Conservation (phyloP, 2,329 filamentous ascomycete genomes). For the Phialophora verrucosa region DNA sequence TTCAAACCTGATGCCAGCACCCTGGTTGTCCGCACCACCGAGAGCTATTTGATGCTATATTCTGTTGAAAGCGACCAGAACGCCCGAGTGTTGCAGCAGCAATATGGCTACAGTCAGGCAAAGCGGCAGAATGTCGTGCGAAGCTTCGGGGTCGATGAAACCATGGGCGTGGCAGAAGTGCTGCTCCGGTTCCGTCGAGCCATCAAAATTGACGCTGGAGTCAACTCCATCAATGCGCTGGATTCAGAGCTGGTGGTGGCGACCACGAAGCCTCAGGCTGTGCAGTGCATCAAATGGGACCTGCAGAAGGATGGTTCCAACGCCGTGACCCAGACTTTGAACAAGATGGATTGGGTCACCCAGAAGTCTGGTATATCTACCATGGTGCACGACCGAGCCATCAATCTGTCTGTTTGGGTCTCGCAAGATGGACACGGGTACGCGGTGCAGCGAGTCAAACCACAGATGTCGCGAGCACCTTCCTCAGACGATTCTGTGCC, state of each 20-base stretch:
- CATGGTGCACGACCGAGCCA: conserved; percentile 93
- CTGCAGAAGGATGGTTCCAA: conserved; percentile 81
- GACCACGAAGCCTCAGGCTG: conserved; percentile 87
- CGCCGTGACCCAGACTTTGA: conserved; percentile 87
- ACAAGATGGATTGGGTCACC: conserved; percentile 82
- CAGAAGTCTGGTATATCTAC: conserved; percentile 77
- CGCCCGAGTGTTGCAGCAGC: conserved; percentile 81
- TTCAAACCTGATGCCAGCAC: conserved; percentile 91
- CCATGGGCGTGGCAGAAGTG: conserved; percentile 79
- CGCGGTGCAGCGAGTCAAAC: conserved; percentile 76
- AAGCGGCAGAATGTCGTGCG: conserved; percentile 54
- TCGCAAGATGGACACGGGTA: conserved; percentile 86
- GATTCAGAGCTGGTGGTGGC: conserved; percentile 93
- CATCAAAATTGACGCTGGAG: conserved; percentile 96
- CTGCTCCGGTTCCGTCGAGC: conserved; percentile 95
- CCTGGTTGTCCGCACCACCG: conserved; percentile 83
- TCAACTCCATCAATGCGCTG: conserved; percentile 82
- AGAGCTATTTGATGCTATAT: conserved; percentile 92
- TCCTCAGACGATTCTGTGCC: conserved; percentile 49
- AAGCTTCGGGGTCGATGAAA: conserved; percentile 77
- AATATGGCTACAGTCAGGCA: conserved; percentile 64
- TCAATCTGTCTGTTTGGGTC: conserved; percentile 94
- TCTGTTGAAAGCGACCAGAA: conserved; percentile 84
- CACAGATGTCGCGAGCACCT: conserved; percentile 44
- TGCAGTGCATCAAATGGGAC: conserved; percentile 95